Percentiles rank a stretch among this genome's conserved stretches.
phyloP scores from a whole-genome alignment of 768 basidiomycete species.

The Mycena haematopus region DNA sequence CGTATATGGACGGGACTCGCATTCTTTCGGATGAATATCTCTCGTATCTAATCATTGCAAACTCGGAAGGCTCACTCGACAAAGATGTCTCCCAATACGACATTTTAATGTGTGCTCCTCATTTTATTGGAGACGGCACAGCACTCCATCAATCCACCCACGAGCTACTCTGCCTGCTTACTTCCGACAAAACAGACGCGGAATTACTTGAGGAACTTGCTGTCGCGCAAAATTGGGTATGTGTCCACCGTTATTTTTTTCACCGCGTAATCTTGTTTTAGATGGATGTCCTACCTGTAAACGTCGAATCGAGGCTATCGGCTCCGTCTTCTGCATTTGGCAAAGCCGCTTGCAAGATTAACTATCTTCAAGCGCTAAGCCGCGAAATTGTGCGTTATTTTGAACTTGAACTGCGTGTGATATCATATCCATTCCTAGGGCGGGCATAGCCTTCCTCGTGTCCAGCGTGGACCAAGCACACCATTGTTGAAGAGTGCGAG shows the following conservation, averaged over 20 bases:
- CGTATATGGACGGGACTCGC: conserved; percentile 68
- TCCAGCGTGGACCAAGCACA: conserved; percentile 43
- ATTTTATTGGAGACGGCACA: conserved; percentile 75
- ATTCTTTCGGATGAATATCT: conserved; percentile 58
- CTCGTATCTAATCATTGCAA: conserved; percentile 51
- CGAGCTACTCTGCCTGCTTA: conserved; percentile 59
- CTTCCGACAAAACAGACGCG: conserved; percentile 32
- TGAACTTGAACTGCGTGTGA: neutral
- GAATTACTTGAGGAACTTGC: conserved; percentile 31
- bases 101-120: conserved; percentile 65
- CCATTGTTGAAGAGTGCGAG: conserved; percentile 39
- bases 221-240: conserved; percentile 32
- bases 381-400: conserved; percentile 49
- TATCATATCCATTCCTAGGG: conserved; percentile 42
- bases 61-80: conserved; percentile 10
- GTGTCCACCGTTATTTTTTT: conserved; percentile 3
- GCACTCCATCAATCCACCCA: conserved; percentile 69
- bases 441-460: conserved; percentile 60
- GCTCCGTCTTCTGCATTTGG: conserved; percentile 31
- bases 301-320: conserved; percentile 36
- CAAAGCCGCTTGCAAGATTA: conserved; percentile 52
- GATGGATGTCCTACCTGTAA: conserved; percentile 34
- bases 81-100: conserved; percentile 36
- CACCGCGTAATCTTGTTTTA: neutral
- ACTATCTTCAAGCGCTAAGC: conserved; percentile 51